Evolutionary conservation across 2,329 filamentous ascomycete genomes (phyloP), one percentile per base, ranked within the genome.

Genomic region (Aureobasidium sp.): DNA sequence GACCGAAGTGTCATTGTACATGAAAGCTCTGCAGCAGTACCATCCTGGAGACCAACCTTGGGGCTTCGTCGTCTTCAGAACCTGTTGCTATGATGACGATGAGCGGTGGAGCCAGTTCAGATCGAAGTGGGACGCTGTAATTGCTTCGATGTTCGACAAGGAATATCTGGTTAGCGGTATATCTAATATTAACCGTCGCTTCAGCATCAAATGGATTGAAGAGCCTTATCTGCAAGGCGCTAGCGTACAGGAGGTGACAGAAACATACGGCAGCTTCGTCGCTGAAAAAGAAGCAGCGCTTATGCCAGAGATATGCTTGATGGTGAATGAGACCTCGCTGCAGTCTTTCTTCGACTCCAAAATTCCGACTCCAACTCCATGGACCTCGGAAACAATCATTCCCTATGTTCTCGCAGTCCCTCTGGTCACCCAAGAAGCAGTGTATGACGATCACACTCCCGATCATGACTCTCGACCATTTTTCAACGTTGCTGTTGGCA

Each of bases 101-200:
- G 50, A 54, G 50, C 50, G 50, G 13, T 54, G 50, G 50, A 54
- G 11, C 15, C 50, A 42, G 50, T 54, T 54, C 50, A 53, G 42
- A 21, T 42, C 50, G 36, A 54, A 54, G 25, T 54, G 50, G 36
- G 50, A 54, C 25, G 37, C 36, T 41, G 50, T 54, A 36, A 54
- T 54, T 54, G 36, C 36, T 32, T 54, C 50, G 11, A 42, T 42
- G 25, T 54, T 54, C 36, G 50, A 54, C 25, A 32, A 29, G 25
- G 25, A 29, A 25, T 54, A 36, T 41, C 36, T 39, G 30, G 50
- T 54, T 42, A 36, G 42, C 11, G 50, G 34, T n/a, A 54, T 54
- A 29, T 41, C 50, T 42, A 36, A 54, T 41, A 36, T 54, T 36
- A 42, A 54, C 6, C 36, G 50, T 42, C 50, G 50, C 36, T 54